Evolutionary conservation across 495 filamentous ascomycete species (phyloP), one percentile per base, ranked within the genome.

Genomic region (Bathelium albidoporum): DNA sequence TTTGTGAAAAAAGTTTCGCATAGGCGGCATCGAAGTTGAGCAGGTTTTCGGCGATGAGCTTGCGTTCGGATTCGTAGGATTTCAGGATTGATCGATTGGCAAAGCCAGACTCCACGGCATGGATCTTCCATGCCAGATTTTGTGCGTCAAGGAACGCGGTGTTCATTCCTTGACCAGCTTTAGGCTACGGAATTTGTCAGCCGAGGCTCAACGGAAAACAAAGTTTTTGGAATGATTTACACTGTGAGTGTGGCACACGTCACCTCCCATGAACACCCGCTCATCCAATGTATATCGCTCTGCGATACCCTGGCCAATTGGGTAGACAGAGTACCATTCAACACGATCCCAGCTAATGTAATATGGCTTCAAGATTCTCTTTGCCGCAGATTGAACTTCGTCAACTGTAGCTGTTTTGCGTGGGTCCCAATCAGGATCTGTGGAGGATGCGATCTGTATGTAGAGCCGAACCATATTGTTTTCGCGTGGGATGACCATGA

Each of bases 151-250:
- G 64, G 63, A 76, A 77, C 14, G 74, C 73, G 1, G 86, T 83
- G 67, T 91, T 90, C 87, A 90, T 89, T 18, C 88, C 88, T 71
- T 89, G 87, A 0, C 87, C 87, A 1, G 85, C 86, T 74, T 89
- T 88, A 5, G 87, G 87, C 0, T 82, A 85, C 24, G 24, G 11
- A 64, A 87, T 84, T n/a, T n/a, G 0, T 82, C 85, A 64, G 24
- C 20, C 24, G 29, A 20, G 26, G 4, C 29, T 20, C 7, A 20
- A 3, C 9, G 5, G 24, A 28, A 20, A n/a, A 29, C 9, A 10
- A 26, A 11, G 29, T 9, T 28, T 86, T 71, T 63, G 68, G 71
- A 70, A 22, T 59, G 65, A 55, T 24, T 55, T 55, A 55, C 49
- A 55, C 49, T 55, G 66, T 87, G 84, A 7, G 83, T 87, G 63